A percentile compares a stretch with the other conserved stretches of the same genome.
Evolutionary conservation across 2,329 filamentous ascomycete species (phyloP).

Genomic region (Pseudogymnoascus sp.): DNA sequence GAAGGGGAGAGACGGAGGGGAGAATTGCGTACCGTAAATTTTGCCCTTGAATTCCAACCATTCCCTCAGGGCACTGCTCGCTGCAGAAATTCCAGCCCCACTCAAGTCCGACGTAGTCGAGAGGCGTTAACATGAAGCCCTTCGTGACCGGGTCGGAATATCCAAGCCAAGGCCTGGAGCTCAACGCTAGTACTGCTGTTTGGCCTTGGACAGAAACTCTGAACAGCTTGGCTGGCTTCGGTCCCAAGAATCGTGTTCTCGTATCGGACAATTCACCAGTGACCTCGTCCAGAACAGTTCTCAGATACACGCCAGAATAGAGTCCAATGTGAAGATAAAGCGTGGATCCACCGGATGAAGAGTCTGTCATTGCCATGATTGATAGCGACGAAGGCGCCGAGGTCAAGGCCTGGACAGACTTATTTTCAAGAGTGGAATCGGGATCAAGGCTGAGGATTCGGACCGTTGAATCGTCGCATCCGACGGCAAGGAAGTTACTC

Average conservation of each 20-base stretch:
- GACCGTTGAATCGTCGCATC: conserved; percentile 93
- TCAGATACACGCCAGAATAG: conserved; percentile 89
- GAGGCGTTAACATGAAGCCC: conserved; percentile 82
- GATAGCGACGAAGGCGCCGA: conserved; percentile 80
- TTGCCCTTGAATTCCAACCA: conserved; percentile 87
- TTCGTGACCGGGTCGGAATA: conserved; percentile 84
- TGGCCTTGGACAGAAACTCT: conserved; percentile 81
- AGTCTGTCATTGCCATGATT: conserved; percentile 94
- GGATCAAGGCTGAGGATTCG: conserved; percentile 85
- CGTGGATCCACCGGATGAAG: conserved; percentile 77
- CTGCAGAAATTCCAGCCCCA: conserved; percentile 97
- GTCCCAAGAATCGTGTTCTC: conserved; percentile 85
- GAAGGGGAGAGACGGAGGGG: conserved; percentile 13
- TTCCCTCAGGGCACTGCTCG: conserved; percentile 85
- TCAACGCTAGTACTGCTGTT: conserved; percentile 79
- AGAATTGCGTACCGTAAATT: conserved; percentile 64
- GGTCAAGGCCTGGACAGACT: conserved; percentile 88
- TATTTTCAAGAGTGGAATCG: conserved; percentile 83
- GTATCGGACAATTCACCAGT: conserved; percentile 95
- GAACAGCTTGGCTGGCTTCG: conserved; percentile 83
- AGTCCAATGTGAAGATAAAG: conserved; percentile 94
- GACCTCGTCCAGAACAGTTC: conserved; percentile 89
- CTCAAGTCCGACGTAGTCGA: conserved; percentile 81
- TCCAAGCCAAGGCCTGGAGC: conserved; percentile 90
- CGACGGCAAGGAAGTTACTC: conserved; percentile 90